Base-by-base conservation (phyloP, 305 asterid species). In the Fraxinus baroniana region DNA sequence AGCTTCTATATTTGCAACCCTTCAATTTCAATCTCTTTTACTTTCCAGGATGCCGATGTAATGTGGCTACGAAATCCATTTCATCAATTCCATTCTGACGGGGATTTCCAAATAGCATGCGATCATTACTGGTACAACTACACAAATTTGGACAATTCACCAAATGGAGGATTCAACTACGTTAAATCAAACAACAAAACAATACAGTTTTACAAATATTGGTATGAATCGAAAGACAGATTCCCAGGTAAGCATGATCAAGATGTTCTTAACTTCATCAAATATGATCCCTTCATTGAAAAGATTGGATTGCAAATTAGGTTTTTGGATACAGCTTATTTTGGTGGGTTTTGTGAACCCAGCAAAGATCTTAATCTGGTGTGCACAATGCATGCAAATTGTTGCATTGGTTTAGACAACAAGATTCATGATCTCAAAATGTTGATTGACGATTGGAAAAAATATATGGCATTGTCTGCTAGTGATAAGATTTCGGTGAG, bases 321-420 rank as follows among this genome's bases (percentile, higher is more conserved):
- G 80, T 91, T 89, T 84, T 68, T 91, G 76, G 87, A 91, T 57
- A 91, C 93, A 0, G 87, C 89, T 17, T 77, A 85, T 22, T 91
- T 88, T 78, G 93, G 94, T 3, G 94, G 94, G 74, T 87, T 91
- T 33, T 91, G 94, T 10, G 88, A 91, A 62, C 90, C 92, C 35
- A 88, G 87, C 2, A 75, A 90, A 71, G 92, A 91, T 87, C 75
- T 91, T 32, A 87, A 89, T 78, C 70, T 41, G 18, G 93, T 83
- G 1, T 41, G 88, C 39, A 91, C 94, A n/a, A 88, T 91, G 94
- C 94, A 91, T 18, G 94, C 94, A 3, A 91, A 91, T 75, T 91
- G 94, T 81, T 91, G 94, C 73, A 66, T 86, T 5, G 94, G 92
- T 36, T 20, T 87, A 72, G 88, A 60, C 0, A 87, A 87, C 13